phyloP scores from a whole-genome alignment of 2,329 filamentous ascomycete species.

The Dactylellina sp. region DNA sequence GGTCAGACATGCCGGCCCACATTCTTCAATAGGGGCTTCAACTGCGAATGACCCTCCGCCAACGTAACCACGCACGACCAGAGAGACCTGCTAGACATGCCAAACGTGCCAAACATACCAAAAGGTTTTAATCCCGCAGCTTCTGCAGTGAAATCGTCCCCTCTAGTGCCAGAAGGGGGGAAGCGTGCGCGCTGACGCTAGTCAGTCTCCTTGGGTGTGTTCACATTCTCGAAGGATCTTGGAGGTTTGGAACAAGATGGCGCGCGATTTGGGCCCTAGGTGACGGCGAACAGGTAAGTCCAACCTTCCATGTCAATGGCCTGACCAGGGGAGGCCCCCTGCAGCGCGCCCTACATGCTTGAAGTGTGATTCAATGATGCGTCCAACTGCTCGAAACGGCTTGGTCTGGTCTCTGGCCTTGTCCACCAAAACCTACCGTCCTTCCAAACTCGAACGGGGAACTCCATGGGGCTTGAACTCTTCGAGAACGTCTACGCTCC shows the following conservation, averaged over 20 bases:
- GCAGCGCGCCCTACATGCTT: constrained; percentile 38
- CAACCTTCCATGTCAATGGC: constrained; percentile 34
- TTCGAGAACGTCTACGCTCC: constrained; percentile 48
- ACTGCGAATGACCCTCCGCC: constrained; percentile 16
- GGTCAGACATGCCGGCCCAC: constrained; percentile 51
- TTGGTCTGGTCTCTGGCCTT: constrained; percentile 23
- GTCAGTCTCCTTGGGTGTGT: not conserved
- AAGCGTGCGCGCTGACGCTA: not conserved
- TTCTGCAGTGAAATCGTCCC: not conserved
- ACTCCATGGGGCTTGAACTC: constrained; percentile 17
- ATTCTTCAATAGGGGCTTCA: constrained; percentile 53
- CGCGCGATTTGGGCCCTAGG: constrained; percentile 12
- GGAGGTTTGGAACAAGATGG: constrained; percentile 38
- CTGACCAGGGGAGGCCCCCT: constrained; percentile 37
- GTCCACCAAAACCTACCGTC: constrained; percentile 44
- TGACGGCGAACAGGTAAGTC: constrained; percentile 40
- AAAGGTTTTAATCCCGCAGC: constrained; percentile 5
- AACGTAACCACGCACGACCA: not conserved
- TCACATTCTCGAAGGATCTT: constrained; percentile 53
- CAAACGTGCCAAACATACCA: not conserved
- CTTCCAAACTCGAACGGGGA: constrained; percentile 44
- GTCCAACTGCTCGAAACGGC: constrained; percentile 54
- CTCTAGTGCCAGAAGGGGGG: too few relatives aligned
- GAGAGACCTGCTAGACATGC: constrained; percentile 2
- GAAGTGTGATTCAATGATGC: constrained; percentile 49